Percentiles rank a stretch among this genome's conserved stretches.
These are phyloP conservation scores for Trichoderma polysporum DNA, from an alignment of 2,329 filamentous ascomycete genomes.

Conservation along the genomic window DNA sequence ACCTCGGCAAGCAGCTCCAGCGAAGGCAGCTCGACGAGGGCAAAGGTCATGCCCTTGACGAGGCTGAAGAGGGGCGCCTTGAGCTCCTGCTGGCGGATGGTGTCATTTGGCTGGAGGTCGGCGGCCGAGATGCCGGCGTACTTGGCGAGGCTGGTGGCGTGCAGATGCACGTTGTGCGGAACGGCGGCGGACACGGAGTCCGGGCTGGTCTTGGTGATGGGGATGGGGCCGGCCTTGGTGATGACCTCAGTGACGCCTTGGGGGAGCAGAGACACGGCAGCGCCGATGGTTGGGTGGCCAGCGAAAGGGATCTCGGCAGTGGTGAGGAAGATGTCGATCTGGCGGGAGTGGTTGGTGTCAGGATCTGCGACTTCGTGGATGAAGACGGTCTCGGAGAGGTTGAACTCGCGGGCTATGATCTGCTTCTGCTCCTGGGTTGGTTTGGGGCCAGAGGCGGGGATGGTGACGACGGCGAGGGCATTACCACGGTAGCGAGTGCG, in stretches of 20 bases:
- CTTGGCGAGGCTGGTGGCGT: constrained; percentile 44
- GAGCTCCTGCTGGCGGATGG: constrained; percentile 39
- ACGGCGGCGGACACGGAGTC: constrained; percentile 60
- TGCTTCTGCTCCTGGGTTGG: constrained; percentile 57
- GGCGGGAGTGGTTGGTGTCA: constrained; percentile 34
- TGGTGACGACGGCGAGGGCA: constrained; percentile 58
- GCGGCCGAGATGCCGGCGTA: constrained; percentile 27
- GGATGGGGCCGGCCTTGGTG: constrained; percentile 58
- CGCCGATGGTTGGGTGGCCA: constrained; percentile 61
- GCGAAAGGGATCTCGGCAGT: constrained; percentile 58
- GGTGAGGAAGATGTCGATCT: constrained; percentile 60
- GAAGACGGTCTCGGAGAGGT: constrained; percentile 64
- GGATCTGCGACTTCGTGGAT: constrained; percentile 48
- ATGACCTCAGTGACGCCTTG: constrained; percentile 44
- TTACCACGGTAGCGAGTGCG: constrained; percentile 53
- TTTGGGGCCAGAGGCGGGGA: constrained; percentile 42
- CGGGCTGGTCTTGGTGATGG: constrained; percentile 40
- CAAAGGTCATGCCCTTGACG: constrained; percentile 72
- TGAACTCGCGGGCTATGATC: constrained; percentile 60
- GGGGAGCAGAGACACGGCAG: constrained; percentile 49
- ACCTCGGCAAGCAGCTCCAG: constrained; percentile 56
- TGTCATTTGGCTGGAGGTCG: constrained; percentile 31
- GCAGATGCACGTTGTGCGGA: constrained; percentile 66
- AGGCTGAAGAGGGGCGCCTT: constrained; percentile 57
- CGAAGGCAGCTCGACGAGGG: constrained; percentile 61